A percentile compares a stretch with the other conserved stretches of the same genome.
phyloP scores from a whole-genome alignment of 148 eudicot genomes.

The Silene latifolia region DNA sequence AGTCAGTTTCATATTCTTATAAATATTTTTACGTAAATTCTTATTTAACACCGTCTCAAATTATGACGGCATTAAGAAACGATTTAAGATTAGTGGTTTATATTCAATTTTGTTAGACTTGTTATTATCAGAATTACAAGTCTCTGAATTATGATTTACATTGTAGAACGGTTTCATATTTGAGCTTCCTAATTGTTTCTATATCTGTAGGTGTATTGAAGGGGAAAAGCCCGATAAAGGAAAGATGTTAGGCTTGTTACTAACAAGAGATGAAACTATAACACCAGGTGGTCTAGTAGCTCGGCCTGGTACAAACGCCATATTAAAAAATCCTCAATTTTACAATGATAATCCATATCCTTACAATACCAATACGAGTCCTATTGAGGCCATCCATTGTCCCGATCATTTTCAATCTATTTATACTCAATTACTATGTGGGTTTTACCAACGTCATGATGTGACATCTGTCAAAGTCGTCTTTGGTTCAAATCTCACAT shows the following conservation, averaged over 20 bases:
- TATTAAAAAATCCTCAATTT: constrained; percentile 63
- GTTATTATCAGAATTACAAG: too few relatives aligned
- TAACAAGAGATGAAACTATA: constrained; percentile 59
- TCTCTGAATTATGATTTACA: too few relatives aligned
- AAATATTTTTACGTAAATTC: too few relatives aligned
- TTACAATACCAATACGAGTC: constrained; percentile 64
- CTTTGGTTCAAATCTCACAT: constrained; percentile 68
- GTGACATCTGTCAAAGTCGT: constrained; percentile 60
- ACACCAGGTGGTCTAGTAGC: constrained; percentile 71
- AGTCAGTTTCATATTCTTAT: too few relatives aligned
- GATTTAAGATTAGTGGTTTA: too few relatives aligned
- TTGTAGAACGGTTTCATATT: too few relatives aligned
- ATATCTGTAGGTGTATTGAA: not conserved
- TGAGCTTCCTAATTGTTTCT: not conserved
- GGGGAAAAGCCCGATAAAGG: constrained; percentile 54
- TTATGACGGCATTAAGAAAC: too few relatives aligned
- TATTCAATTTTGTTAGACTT: too few relatives aligned
- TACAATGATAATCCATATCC: constrained; percentile 53
- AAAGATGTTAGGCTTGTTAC: constrained; percentile 52
- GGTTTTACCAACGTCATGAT: constrained; percentile 43
- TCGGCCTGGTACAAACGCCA: constrained; percentile 62
- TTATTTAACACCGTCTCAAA: too few relatives aligned
- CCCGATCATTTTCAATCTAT: constrained; percentile 68
- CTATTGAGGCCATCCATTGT: constrained; percentile 60
- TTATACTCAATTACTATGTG: constrained; percentile 77